phyloP scores from a whole-genome alignment of 1,284 basidiomycete genomes.

The Hypsizygus ulmarius region DNA sequence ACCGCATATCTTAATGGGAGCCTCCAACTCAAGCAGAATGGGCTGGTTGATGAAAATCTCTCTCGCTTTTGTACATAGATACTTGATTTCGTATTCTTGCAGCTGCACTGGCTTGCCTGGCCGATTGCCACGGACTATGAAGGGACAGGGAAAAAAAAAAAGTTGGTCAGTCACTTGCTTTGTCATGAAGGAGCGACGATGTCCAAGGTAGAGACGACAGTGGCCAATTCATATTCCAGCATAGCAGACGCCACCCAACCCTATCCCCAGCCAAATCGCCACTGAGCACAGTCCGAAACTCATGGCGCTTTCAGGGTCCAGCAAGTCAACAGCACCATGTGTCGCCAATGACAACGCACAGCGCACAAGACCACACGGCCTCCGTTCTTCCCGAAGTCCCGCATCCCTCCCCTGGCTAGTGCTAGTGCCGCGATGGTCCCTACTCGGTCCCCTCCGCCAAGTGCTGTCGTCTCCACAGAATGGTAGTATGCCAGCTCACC shows the following conservation, averaged over 20 bases:
- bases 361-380: neutral
- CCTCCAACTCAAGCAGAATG: constrained; percentile 90
- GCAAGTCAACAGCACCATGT: constrained; percentile 10
- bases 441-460: neutral
- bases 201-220: neutral
- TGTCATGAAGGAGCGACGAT: constrained; percentile 12
- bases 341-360: constrained; percentile 12
- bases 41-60: constrained; percentile 97
- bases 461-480: neutral
- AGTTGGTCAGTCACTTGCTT: constrained; percentile 14
- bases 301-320: too few relatives aligned
- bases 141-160: constrained; percentile 20
- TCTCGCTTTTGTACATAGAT: constrained; percentile 90
- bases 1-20: constrained; percentile 98
- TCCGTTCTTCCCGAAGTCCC: neutral
- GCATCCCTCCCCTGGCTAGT: neutral
- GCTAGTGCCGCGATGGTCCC: neutral
- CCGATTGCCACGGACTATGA: constrained; percentile 85
- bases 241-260: too few relatives aligned
- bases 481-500: constrained; percentile 61
- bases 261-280: too few relatives aligned
- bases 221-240: too few relatives aligned
- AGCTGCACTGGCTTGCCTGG: constrained; percentile 93
- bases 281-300: too few relatives aligned
- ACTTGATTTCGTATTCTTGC: constrained; percentile 96